Conservation (phyloP, 257 asterid species). For the Gentiana macrophylla region DNA sequence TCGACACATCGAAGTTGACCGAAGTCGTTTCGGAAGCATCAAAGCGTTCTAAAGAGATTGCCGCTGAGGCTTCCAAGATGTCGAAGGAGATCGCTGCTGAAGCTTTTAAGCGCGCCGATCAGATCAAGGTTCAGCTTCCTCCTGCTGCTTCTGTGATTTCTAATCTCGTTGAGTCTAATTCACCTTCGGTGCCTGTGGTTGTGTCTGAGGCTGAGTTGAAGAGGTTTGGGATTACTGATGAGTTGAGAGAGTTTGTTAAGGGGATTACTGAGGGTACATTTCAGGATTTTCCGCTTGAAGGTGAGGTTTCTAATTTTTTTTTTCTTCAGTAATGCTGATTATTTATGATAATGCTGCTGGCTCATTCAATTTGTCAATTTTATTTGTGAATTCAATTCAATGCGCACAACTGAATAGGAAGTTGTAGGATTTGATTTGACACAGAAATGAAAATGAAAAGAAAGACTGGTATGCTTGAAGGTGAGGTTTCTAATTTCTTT, state of each 20-base stretch:
- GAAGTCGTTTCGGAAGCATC: constrained; percentile 77
- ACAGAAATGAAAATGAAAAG: too few relatives aligned
- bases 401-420: background rate
- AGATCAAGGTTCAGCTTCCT: constrained; percentile 81
- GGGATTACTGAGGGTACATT: constrained; percentile 58
- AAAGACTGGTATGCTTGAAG: constrained; percentile 25
- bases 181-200: constrained; percentile 4
- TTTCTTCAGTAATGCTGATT: constrained; percentile 9
- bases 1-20: constrained; percentile 53
- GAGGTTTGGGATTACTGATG: constrained; percentile 69
- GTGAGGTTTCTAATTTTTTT: constrained; percentile 18
- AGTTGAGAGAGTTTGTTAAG: constrained; percentile 68
- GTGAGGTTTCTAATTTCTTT: constrained; percentile 19
- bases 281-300: constrained; percentile 75
- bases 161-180: constrained; percentile 40
- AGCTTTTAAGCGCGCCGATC: constrained; percentile 87
- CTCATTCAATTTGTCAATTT: background rate
- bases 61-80: constrained; percentile 38
- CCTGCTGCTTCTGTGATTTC: constrained; percentile 36
- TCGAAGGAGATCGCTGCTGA: constrained; percentile 36
- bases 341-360: background rate
- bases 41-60: constrained; percentile 58
- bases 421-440: too few relatives aligned
- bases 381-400: background rate
- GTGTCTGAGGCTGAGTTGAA: constrained; percentile 43